Evolutionary conservation across 257 asterid species (phyloP).

Genomic region (Forsythia suspensa): DNA sequence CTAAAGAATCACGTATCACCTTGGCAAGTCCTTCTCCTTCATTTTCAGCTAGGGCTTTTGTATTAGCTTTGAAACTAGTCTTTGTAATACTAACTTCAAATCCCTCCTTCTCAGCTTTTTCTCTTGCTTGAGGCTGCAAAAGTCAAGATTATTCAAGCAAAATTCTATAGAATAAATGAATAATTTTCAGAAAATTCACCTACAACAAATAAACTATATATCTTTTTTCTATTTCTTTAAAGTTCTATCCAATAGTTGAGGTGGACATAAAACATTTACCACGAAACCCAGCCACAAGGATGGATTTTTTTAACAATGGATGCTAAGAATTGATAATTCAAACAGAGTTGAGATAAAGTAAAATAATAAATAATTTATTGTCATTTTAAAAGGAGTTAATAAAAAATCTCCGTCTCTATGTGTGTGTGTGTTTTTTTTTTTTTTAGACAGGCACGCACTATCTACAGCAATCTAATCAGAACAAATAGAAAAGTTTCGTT

Average conservation of each 20-base stretch:
- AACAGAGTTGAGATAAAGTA: background rate
- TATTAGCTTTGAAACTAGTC: conserved; percentile 94
- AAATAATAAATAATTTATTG: background rate
- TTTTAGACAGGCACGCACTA: background rate
- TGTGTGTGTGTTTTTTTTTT: background rate
- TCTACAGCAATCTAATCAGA: background rate
- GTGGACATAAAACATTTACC: background rate
- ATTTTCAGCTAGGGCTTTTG: conserved; percentile 93
- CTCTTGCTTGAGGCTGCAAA: conserved; percentile 92
- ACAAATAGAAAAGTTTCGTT: background rate
- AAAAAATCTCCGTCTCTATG: background rate
- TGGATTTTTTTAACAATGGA: background rate
- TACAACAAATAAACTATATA: conserved; percentile 13
- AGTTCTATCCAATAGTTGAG: background rate
- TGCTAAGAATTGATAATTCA: background rate
- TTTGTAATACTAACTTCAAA: conserved; percentile 77
- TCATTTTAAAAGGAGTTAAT: background rate
- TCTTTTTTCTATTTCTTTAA: background rate
- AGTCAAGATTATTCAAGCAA: conserved; percentile 16
- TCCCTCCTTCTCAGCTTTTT: conserved; percentile 85
- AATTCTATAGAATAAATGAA: background rate
- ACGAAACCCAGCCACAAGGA: background rate
- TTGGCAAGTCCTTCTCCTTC: conserved; percentile 95
- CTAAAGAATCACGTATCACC: conserved; percentile 42
- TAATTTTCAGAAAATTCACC: conserved; percentile 14